Conservation (phyloP, 2,329 filamentous ascomycete genomes). For the Ascochyta clinopodiicola region DNA sequence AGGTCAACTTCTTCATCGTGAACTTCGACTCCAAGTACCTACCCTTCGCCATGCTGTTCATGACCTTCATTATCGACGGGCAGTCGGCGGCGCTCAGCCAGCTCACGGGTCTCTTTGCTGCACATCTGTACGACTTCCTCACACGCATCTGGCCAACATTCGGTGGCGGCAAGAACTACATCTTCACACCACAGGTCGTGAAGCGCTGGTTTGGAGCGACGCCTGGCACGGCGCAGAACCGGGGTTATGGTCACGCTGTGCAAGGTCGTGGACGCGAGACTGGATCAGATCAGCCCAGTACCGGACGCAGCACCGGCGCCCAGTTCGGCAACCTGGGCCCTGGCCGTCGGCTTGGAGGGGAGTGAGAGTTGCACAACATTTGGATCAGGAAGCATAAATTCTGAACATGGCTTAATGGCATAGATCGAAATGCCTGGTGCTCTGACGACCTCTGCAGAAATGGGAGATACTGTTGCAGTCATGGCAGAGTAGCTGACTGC, state of each 20-base stretch:
- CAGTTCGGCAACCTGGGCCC: slow-evolving; percentile 37
- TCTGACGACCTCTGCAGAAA: not conserved
- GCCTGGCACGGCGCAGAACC: slow-evolving; percentile 54
- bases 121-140: slow-evolving; percentile 90
- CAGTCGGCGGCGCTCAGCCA: slow-evolving; percentile 66
- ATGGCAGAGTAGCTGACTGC: not conserved
- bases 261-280: slow-evolving; percentile 39
- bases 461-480: not conserved
- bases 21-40: slow-evolving; percentile 82
- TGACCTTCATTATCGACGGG: slow-evolving; percentile 74
- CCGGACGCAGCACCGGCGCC: slow-evolving; percentile 38
- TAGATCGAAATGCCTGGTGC: not conserved
- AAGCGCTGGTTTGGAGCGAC: slow-evolving; percentile 67
- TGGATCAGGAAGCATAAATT: not conserved
- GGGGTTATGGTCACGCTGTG: slow-evolving; percentile 69
- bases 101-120: slow-evolving; percentile 80
- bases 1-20: slow-evolving; percentile 80
- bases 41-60: slow-evolving; percentile 78
- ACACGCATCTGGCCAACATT: slow-evolving; percentile 88
- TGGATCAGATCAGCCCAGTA: slow-evolving; percentile 22
- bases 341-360: slow-evolving; percentile 41
- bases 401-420: not conserved
- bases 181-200: slow-evolving; percentile 76
- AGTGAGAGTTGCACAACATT: not conserved
- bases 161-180: slow-evolving; percentile 78